phyloP scores from a whole-genome alignment of 2,329 filamentous ascomycete genomes.

The Fusarium temperatum region DNA sequence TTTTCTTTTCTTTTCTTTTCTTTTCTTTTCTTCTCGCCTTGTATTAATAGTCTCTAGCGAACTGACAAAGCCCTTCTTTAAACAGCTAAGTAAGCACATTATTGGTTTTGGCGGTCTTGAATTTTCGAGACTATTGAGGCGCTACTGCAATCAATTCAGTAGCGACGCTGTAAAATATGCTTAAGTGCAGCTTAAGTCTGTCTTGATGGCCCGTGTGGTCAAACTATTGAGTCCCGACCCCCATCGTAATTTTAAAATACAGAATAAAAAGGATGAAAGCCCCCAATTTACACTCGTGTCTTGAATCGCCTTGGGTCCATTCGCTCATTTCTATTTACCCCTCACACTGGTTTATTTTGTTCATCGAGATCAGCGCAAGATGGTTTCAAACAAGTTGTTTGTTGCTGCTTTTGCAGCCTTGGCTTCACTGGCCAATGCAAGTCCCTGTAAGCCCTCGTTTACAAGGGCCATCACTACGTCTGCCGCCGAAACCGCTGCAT shows the following conservation, averaged over 20 bases:
- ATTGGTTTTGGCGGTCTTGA: accelerated
- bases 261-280: background rate
- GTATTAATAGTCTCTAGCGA: too few species aligned
- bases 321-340: background rate
- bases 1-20: too few species aligned
- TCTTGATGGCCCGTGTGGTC: background rate
- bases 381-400: background rate
- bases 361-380: background rate
- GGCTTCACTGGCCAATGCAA: background rate
- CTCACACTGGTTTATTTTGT: background rate
- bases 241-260: background rate
- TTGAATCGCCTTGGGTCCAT: background rate
- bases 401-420: background rate
- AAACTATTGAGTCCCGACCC: background rate
- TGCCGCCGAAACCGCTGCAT: background rate
- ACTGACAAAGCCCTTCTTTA: accelerated
- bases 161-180: background rate
- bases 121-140: background rate
- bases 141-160: background rate
- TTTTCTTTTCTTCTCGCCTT: background rate
- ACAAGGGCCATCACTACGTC: background rate
- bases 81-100: background rate
- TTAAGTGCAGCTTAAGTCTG: background rate
- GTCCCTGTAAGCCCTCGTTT: background rate
- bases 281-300: background rate